Conservation (phyloP, 2,329 filamentous ascomycete genomes). For the Aphanocladium album region DNA sequence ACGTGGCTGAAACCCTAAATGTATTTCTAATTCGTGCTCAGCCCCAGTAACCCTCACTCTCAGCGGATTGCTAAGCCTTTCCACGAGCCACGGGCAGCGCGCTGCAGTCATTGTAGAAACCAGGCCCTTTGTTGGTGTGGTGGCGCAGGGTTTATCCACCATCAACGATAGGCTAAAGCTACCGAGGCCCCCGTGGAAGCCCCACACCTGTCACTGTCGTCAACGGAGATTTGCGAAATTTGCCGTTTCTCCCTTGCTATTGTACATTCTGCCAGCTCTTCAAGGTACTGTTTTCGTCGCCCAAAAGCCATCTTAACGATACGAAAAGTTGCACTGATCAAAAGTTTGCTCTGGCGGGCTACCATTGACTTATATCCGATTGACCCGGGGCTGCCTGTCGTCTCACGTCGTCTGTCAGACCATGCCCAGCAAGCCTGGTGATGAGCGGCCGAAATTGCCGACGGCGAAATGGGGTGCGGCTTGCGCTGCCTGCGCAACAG, state of each 20-base stretch:
- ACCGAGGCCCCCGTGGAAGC: neutral
- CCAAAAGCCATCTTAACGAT: neutral
- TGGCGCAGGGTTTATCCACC: neutral
- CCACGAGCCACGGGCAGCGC: too few species aligned
- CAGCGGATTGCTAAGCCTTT: too few species aligned
- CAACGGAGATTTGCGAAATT: conserved; percentile 13
- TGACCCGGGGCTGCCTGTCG: neutral
- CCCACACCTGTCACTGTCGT: neutral
- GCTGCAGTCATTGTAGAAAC: too few species aligned
- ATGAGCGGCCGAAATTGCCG: conserved; percentile 26
- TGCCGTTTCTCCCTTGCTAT: conserved; percentile 9
- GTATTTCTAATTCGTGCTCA: neutral
- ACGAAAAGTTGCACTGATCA: neutral
- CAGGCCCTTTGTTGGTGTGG: neutral
- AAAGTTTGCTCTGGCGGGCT: neutral
- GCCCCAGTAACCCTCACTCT: neutral
- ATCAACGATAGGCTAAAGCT: neutral
- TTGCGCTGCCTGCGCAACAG: conserved; percentile 42
- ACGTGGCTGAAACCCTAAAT: neutral
- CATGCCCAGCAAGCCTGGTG: conserved; percentile 11
- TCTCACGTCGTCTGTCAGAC: neutral
- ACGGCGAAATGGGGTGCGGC: conserved; percentile 46
- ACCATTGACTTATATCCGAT: neutral
- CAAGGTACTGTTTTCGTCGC: neutral
- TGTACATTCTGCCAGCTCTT: neutral